Evolutionary conservation across 1,139 yeast species (phyloP).

Genomic region (Yamadazyma sp.): DNA sequence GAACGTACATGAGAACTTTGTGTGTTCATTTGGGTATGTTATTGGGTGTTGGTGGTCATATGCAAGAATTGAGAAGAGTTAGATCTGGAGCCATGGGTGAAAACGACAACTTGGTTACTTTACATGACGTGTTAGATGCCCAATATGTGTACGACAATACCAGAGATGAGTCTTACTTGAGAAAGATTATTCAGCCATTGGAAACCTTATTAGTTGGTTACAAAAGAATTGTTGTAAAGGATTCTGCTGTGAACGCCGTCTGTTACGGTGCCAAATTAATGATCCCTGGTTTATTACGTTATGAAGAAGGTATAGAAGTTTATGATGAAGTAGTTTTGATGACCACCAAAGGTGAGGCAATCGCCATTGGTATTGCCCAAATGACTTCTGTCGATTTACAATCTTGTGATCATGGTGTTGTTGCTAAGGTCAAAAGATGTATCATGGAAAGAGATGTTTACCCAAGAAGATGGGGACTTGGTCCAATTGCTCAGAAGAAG

Average conservation of each 20-base stretch:
- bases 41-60: slow-evolving; percentile 98
- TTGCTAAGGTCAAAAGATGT: slow-evolving; percentile 98
- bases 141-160: slow-evolving; percentile 98
- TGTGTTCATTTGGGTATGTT: slow-evolving; percentile 99
- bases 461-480: slow-evolving; percentile 99
- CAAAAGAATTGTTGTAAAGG: slow-evolving; percentile 97
- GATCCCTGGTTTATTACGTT: slow-evolving; percentile 97
- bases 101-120: slow-evolving; percentile 86
- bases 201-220: slow-evolving; percentile 92
- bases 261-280: slow-evolving; percentile 98
- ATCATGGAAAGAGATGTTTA: slow-evolving; percentile 99
- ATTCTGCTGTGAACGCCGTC: slow-evolving; percentile 96
- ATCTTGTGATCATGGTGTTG: slow-evolving; percentile 97
- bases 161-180: slow-evolving; percentile 91
- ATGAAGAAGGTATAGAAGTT: slow-evolving; percentile 96
- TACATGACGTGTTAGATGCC: slow-evolving; percentile 96
- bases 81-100: slow-evolving; percentile 96
- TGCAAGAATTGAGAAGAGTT: slow-evolving; percentile 99
- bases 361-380: slow-evolving; percentile 97
- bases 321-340: slow-evolving; percentile 97
- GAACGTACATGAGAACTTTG: slow-evolving; percentile 98
- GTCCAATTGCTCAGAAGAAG: slow-evolving; percentile 98
- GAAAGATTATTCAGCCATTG: slow-evolving; percentile 92
- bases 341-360: slow-evolving; percentile 99
- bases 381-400: slow-evolving; percentile 98